Base-by-base conservation (phyloP, 805 yeast species). In the Kockiozyma suomiensis region DNA sequence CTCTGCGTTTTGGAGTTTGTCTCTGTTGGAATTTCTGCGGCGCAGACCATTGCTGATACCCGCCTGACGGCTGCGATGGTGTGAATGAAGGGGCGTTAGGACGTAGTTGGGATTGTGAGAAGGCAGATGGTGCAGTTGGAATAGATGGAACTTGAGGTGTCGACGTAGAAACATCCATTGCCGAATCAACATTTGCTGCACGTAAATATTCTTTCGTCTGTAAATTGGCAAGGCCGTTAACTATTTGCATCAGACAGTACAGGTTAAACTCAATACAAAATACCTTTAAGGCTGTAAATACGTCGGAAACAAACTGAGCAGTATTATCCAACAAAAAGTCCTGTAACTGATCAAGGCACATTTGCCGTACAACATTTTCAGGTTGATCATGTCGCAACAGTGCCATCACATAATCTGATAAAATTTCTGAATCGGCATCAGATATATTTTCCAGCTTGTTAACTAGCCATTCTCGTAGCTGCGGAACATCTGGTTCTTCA, bases 391-490 rank as follows among this genome's bases (percentile, higher is more conserved):
- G 73, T 41, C 74, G 65, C 28, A 81, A 67, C 35, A 81, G 68
- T 0, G 81, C 80, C 28, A 78, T 40, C 19, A 79, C 77, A 64
- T 79, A 81, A 49, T 80, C 82, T 0, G 79, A 72, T 56, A 80
- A 66, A 26, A 78, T 79, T 12, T 72, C 74, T 3, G 78, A 69
- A 46, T 78, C 81, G 1, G 79, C 78, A 23, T 79, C 82, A n/a
- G 70, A 53, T 10, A 50, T 54, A 15, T 58, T 56, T 2, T 57
- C 54, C 12, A 70, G 61, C 28, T 68, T 65, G 25, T 54, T 51
- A 26, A 67, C 51, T n/a, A 74, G 56, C 76, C 75, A 74, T 1
- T 66, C 66, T 56, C 68, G 72, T 25, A 73, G 33, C n/a, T 15
- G 26, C 12, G 35, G 38, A 15, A 54, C 42, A n/a, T 40, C 30